A percentile compares a stretch with the other conserved stretches of the same genome.
Evolutionary conservation across 306 rosid genomes (phyloP).

Genomic region (Canavalia ensiformis): DNA sequence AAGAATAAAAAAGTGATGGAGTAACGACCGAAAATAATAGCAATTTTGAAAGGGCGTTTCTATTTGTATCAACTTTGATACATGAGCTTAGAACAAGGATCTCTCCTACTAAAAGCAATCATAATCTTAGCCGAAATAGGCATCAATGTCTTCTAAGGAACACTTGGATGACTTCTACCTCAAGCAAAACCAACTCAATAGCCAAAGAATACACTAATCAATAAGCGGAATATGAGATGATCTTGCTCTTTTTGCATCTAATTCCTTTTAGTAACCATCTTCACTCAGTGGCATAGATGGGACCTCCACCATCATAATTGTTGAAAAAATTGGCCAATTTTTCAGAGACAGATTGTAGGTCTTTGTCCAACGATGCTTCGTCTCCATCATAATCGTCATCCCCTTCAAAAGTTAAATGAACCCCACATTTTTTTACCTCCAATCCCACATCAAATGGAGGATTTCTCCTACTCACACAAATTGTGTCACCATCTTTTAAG

Average conservation of each 20-base stretch:
- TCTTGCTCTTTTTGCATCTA: slow-evolving; percentile 12
- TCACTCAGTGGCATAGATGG: not conserved
- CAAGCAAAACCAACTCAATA: slow-evolving; percentile 35
- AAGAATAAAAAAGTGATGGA: not conserved
- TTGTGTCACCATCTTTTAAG: slow-evolving; percentile 55
- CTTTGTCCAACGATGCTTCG: slow-evolving; percentile 51
- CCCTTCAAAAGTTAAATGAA: slow-evolving; percentile 63
- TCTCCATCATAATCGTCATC: slow-evolving; percentile 75
- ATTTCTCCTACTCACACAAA: slow-evolving; percentile 48
- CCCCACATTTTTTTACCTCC: slow-evolving; percentile 62
- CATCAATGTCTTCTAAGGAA: slow-evolving; percentile 7
- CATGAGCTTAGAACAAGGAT: not conserved
- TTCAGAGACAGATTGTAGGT: slow-evolving; percentile 64
- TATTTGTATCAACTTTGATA: not conserved
- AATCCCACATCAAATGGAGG: slow-evolving; percentile 56
- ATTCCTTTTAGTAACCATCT: slow-evolving; percentile 26
- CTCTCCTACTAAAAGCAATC: not conserved
- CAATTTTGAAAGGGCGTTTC: not conserved
- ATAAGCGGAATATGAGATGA: not conserved
- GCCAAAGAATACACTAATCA: not conserved
- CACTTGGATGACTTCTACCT: too few species aligned
- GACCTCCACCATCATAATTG: slow-evolving; percentile 33
- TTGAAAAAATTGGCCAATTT: slow-evolving; percentile 60
- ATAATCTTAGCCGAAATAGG: not conserved
- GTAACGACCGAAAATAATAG: not conserved